A percentile compares a stretch with the other conserved stretches of the same genome.
Conservation (phyloP, 2,329 filamentous ascomycete species). For the Beauveria sp. region DNA sequence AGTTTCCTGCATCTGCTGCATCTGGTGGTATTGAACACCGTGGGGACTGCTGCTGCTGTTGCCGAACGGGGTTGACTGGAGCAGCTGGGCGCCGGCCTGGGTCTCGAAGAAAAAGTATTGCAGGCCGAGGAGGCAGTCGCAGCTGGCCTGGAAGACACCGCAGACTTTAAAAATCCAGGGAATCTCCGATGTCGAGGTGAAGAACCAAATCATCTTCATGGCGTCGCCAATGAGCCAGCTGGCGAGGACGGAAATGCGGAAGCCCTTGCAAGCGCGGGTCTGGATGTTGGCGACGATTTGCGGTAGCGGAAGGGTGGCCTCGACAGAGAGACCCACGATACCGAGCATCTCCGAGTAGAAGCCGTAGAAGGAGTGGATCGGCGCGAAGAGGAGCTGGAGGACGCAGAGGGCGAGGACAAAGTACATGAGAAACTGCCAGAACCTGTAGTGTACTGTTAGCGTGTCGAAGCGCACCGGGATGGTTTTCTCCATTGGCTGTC, state of each 20-base stretch:
- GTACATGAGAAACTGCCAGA: constrained; percentile 72
- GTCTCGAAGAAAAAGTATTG: constrained; percentile 63
- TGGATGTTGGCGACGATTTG: constrained; percentile 67
- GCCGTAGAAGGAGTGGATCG: constrained; percentile 48
- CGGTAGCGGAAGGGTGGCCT: constrained; percentile 74
- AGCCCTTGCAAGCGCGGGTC: constrained; percentile 65
- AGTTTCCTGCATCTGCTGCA: constrained; percentile 27
- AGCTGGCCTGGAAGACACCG: constrained; percentile 71
- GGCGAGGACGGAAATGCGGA: constrained; percentile 65
- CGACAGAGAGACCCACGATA: constrained; percentile 67
- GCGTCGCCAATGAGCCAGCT: constrained; percentile 75
- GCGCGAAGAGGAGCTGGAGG: constrained; percentile 60
- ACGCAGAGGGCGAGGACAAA: constrained; percentile 53
- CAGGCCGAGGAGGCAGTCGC: constrained; percentile 65
- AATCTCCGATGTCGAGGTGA: constrained; percentile 61
- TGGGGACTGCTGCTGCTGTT: background rate
- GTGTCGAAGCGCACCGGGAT: constrained; percentile 4
- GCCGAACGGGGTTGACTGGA: constrained; percentile 16
- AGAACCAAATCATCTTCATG: constrained; percentile 87
- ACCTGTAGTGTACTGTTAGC: constrained; percentile 34
- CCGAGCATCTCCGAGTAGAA: constrained; percentile 63
- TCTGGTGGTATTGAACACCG: constrained; percentile 29
- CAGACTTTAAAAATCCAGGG: constrained; percentile 76
- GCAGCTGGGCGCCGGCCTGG: constrained; percentile 7
- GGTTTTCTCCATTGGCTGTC: background rate